Percentiles rank a stretch among this genome's conserved stretches.
These are phyloP conservation scores for Leccinellum rugosiceps DNA, from an alignment of 768 basidiomycete species.

Conservation along the genomic window DNA sequence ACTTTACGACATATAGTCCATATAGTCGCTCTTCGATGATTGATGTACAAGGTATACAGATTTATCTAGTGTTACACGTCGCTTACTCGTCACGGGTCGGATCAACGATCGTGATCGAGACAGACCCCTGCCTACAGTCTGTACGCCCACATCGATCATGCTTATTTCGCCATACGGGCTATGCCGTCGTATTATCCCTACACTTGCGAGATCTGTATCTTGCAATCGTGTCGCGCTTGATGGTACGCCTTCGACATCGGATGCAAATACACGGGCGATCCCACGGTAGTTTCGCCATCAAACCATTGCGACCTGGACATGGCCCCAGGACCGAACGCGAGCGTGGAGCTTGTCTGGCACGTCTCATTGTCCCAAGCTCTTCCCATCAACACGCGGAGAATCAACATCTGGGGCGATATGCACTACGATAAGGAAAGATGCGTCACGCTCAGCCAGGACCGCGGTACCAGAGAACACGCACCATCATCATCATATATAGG, in stretches of 20 bases:
- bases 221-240: not conserved
- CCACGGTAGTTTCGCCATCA: not conserved
- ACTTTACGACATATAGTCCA: not conserved
- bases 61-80: not conserved
- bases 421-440: slow-evolving; percentile 8
- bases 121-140: not conserved
- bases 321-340: slow-evolving; percentile 6
- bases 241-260: not conserved
- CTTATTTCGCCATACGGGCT: not conserved
- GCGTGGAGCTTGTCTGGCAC: not conserved
- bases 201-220: not conserved
- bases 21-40: not conserved
- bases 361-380: slow-evolving; percentile 12
- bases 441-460: not conserved
- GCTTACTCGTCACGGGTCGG: not conserved
- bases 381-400: slow-evolving; percentile 21
- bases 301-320: not conserved
- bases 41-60: not conserved
- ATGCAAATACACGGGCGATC: not conserved
- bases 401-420: slow-evolving; percentile 27
- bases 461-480: not conserved
- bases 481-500: slow-evolving; percentile 22
- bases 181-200: not conserved
- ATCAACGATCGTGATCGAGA: not conserved
- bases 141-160: not conserved